Conservation (phyloP, 2,329 filamentous ascomycete genomes). For the Penicillium brevicompactum region DNA sequence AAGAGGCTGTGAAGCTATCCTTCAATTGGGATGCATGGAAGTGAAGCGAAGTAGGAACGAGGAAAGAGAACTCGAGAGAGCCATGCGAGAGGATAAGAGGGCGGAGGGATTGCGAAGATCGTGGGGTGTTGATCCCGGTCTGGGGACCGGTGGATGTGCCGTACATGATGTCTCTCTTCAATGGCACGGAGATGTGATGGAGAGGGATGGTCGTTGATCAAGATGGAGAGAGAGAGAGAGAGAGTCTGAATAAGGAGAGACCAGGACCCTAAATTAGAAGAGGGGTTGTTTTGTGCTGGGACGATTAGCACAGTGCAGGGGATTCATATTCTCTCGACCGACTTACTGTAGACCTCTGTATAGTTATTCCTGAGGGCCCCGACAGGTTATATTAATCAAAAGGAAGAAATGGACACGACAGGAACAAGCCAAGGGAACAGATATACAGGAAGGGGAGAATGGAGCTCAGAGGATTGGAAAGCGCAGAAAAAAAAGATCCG, state of each 20-base stretch:
- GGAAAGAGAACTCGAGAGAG: constrained; percentile 92
- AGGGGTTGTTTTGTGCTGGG: background rate
- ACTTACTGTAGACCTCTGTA: background rate
- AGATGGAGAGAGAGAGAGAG: background rate
- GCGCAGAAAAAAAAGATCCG: constrained; percentile 20
- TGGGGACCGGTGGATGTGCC: constrained; percentile 78
- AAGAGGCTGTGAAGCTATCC: constrained; percentile 80
- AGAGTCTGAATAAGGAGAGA: background rate
- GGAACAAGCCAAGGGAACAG: constrained; percentile 7
- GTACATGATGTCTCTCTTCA: constrained; percentile 68
- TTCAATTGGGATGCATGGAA: constrained; percentile 95
- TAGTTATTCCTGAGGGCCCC: background rate
- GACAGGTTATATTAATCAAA: constrained; percentile 6
- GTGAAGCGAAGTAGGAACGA: constrained; percentile 92
- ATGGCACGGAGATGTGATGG: background rate
- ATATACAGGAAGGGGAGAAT: constrained; percentile 1
- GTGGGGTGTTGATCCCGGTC: constrained; percentile 95
- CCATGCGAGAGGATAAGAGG: constrained; percentile 90
- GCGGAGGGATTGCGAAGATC: constrained; percentile 88
- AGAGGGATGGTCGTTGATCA: background rate
- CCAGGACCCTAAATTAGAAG: constrained; percentile 3
- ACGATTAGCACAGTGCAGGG: too few species aligned
- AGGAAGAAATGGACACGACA: constrained; percentile 7
- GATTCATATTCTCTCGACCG: background rate
- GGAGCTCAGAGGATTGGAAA: background rate